Conservation (phyloP, 495 filamentous ascomycete species). For the Tuber borchii region DNA sequence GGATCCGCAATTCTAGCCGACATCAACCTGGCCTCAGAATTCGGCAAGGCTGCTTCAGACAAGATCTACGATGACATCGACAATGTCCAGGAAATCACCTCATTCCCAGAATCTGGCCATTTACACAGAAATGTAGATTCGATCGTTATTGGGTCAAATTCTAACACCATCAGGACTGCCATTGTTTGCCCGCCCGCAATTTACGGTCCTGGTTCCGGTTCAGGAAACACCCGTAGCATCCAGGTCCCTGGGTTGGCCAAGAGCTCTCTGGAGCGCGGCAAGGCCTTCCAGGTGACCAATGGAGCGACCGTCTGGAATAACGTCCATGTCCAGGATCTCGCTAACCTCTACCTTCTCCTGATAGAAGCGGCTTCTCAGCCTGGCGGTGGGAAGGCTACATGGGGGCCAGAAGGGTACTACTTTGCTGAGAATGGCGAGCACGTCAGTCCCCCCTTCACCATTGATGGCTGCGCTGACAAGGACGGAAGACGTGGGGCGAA, state of each 20-base stretch:
- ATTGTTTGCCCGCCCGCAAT: conserved; percentile 74
- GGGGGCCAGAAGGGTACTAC: conserved; percentile 69
- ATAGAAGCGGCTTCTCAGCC: conserved; percentile 56
- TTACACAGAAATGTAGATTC: conserved; percentile 58
- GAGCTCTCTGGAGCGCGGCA: conserved; percentile 54
- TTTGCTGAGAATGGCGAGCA: conserved; percentile 65
- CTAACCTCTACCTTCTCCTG: conserved; percentile 57
- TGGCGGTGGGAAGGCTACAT: conserved; percentile 59
- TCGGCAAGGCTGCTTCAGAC: conserved; percentile 48
- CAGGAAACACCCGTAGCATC: conserved; percentile 59
- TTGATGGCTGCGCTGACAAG: conserved; percentile 6
- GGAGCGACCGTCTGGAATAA: conserved; percentile 67
- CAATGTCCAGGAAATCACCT: conserved; percentile 48
- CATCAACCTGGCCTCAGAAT: conserved; percentile 38
- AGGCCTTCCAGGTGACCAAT: conserved; percentile 57
- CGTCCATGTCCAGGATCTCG: conserved; percentile 67
- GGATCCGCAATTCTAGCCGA: conserved; percentile 54
- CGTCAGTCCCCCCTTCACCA: conserved; percentile 31
- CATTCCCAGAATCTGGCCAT: conserved; percentile 51
- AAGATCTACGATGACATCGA: conserved; percentile 60
- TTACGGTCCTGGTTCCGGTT: conserved; percentile 66
- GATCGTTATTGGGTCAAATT: conserved; percentile 50
- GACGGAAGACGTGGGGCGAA: conserved; percentile 54
- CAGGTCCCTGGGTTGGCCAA: conserved; percentile 58
- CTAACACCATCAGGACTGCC: conserved; percentile 50